Base-by-base conservation (phyloP, 139 green algal species). In the Chlorella sp. region DNA sequence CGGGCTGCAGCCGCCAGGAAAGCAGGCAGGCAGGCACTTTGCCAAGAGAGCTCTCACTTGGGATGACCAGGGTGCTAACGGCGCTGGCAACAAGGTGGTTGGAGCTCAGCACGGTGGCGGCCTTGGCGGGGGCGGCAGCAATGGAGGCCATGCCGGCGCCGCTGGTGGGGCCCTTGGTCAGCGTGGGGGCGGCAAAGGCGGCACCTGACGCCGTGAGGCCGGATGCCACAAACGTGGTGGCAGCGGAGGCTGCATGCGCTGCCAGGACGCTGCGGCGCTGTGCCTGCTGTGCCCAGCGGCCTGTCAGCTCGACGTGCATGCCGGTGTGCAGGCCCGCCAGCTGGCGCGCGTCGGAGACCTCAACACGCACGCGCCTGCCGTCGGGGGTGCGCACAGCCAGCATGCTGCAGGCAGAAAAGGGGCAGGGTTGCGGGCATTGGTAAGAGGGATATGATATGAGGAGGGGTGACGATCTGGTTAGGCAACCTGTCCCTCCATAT, bases 221-320 rank as follows among this genome's bases (percentile, higher is more conserved):
- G 84, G 68, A 30, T 16, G 84, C 84, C 26, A 37, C 22, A 81
- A 88, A 88, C 39, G 3, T 42, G 68, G 7, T 42, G 34, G 75
- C 75, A 12, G 82, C 5, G 48, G 48, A 9, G 48, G 48, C 48
- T 57, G 48, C 48, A 16, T 5, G 15, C n/a, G 16, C 39, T 40
- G 83, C 83, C 53, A 66, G 37, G 37, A 53, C 34, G 66, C 37
- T 16, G 42, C 48, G 3, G 26, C 83, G 34, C 64, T n/a, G n/a
- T n/a, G 64, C 12, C 83, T 57, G 60, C 34, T 57, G 57, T 60
- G 26, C 4, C 57, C 71, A 88, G 1, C 30, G 37, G 30, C 84
- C 84, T 3, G 68, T 66, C 36, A 88, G 34, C 68, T 88, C 39
- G 18, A 88, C n/a, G 11, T 88, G 57, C 84, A 88, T 88, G 64